Conservation (phyloP, 2,329 filamentous ascomycete species). For the Phyllosticta citrichinensis region DNA sequence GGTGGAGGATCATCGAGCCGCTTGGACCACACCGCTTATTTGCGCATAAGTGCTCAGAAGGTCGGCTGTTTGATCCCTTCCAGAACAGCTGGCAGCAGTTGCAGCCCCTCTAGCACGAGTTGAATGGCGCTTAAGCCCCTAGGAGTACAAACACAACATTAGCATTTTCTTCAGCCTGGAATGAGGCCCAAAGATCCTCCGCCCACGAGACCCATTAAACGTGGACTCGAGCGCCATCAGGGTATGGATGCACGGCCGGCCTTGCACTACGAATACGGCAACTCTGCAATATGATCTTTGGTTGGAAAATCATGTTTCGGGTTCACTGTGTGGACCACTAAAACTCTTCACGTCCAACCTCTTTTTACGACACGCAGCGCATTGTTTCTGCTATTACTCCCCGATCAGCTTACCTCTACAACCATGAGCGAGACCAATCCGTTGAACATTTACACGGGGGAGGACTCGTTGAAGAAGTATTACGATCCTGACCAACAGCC, state of each 20-base stretch:
- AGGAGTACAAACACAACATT: neutral
- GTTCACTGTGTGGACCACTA: neutral
- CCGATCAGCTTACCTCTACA: neutral
- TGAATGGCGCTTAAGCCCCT: neutral
- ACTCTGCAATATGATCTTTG: neutral
- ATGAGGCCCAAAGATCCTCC: neutral
- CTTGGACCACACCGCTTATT: neutral
- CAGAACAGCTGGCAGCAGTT: neutral
- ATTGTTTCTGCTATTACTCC: neutral
- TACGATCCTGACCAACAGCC: slow-evolving; percentile 50
- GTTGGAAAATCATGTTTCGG: neutral
- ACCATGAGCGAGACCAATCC: slow-evolving; percentile 16
- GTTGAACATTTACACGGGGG: slow-evolving; percentile 49
- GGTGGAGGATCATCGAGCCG: neutral
- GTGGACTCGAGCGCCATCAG: neutral
- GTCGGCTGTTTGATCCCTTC: neutral
- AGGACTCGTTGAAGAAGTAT: slow-evolving; percentile 47
- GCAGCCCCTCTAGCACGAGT: neutral
- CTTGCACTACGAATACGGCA: neutral
- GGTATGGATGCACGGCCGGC: neutral
- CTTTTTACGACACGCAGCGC: neutral
- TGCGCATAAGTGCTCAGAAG: neutral
- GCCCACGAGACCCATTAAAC: neutral
- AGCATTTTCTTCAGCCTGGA: neutral
- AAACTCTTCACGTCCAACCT: neutral